Percentiles rank a stretch among this genome's conserved stretches.
Conservation (phyloP, 352 stramenopile species). For the Phytophthora syringae region DNA sequence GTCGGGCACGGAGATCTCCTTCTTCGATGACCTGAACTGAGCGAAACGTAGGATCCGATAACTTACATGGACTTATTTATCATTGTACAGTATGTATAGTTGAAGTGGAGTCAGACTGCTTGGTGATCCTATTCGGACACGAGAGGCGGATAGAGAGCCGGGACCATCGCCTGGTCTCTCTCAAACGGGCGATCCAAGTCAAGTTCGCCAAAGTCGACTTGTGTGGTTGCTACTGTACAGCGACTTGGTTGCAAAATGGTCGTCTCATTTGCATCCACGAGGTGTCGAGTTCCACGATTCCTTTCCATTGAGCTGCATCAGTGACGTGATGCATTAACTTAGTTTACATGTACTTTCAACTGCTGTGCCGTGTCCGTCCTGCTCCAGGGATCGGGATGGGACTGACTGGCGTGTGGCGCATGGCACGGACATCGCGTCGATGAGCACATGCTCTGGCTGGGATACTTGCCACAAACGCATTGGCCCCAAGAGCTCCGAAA, state of each 20-base stretch:
- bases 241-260: too few relatives aligned
- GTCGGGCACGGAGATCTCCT: slow-evolving; percentile 34
- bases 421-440: slow-evolving; percentile 27
- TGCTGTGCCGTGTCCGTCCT: slow-evolving; percentile 5
- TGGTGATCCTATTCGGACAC: slow-evolving; percentile 1
- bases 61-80: too few relatives aligned
- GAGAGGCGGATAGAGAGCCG: slow-evolving; percentile 10
- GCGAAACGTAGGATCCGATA: too few relatives aligned
- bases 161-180: slow-evolving; percentile 22
- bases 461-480: slow-evolving; percentile 9
- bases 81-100: not conserved
- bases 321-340: too few relatives aligned
- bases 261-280: too few relatives aligned
- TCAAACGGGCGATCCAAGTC: slow-evolving; percentile 4
- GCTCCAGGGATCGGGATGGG: slow-evolving; percentile 29
- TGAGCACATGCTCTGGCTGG: slow-evolving; percentile 21
- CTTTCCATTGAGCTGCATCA: too few relatives aligned
- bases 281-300: too few relatives aligned
- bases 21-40: slow-evolving; percentile 35
- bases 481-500: slow-evolving; percentile 12
- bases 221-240: too few relatives aligned
- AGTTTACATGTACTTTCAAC: too few relatives aligned
- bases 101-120: slow-evolving; percentile 12
- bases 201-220: too few relatives aligned
- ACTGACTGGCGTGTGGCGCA: slow-evolving; percentile 40